Base-by-base conservation (phyloP, 805 yeast species). In the Ogataea nonfermentans region DNA sequence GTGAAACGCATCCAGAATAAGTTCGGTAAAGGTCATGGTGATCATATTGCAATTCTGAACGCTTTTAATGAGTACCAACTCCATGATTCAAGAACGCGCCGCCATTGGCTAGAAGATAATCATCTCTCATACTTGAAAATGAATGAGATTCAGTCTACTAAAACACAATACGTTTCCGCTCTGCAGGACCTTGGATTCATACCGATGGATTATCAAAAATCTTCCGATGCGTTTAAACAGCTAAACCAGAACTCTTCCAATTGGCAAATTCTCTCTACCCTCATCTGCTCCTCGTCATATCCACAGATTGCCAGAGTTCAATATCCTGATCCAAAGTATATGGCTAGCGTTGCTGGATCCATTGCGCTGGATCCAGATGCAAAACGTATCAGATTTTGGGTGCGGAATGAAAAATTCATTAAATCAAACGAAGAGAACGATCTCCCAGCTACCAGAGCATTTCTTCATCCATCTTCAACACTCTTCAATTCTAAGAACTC, bases 301-400 rank as follows among this genome's bases (percentile, higher is more conserved):
- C 98, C 98, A 0, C 83, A 84, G 40, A 68, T 88, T 24, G 90
- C 93, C 0, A 71, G 87, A 46, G 85, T 88, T 3, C 88, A 84
- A 52, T 66, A 78, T 14, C 97, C 98, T 0, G 89, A 87, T 45
- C 78, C 90, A 3, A 86, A 84, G 53, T 91, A 66, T 57, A 64
- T 78, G 30, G 74, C 79, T 25, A 78, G 87, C 1, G 66, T 81
- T 24, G 72, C 79, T 0, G 99, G 99, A 15, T 76, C 97, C 0
- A 73, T 91, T 30, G 90, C 85, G 38, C 71, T 78, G n/a, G 96
- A 90, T 52, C 85, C 89, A 0, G 96, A 90, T 54, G 84, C 90
- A 2, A 74, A 70, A 41, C 67, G 71, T 43, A 81, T 83, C 42
- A 83, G 81, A 55, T 77, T 79, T 36, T 89, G 89, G 84, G 72